A percentile compares a stretch with the other conserved stretches of the same genome.
These are phyloP conservation scores for Nyctanthes arbortristis DNA, from an alignment of 257 asterid species.

Conservation along the genomic window DNA sequence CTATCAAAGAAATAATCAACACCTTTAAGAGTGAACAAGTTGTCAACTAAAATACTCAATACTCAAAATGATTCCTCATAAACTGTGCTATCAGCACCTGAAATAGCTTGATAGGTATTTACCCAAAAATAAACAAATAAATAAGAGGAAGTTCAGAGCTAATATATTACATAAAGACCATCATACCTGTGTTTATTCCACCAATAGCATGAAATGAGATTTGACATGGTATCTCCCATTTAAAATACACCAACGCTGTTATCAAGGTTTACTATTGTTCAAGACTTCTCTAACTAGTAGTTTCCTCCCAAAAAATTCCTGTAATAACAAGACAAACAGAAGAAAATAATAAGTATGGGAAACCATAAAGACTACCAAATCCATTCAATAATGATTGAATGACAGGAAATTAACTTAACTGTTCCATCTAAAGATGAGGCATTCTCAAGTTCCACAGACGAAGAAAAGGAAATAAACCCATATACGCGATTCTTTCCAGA, in stretches of 20 bases:
- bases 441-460: neutral
- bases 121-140: too few species aligned
- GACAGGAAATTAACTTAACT: neutral
- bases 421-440: conserved; percentile 11
- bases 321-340: neutral
- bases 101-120: neutral
- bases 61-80: neutral
- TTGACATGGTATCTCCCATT: neutral
- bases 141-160: too few species aligned
- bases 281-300: conserved; percentile 17
- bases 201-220: neutral
- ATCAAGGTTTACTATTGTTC: neutral
- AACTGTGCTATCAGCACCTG: neutral
- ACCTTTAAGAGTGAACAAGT: too few species aligned
- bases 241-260: neutral
- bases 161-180: neutral
- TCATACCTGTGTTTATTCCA: neutral
- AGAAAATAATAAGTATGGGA: neutral
- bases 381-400: neutral
- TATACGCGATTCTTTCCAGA: conserved; percentile 1
- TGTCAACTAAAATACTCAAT: too few species aligned
- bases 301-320: conserved; percentile 9
- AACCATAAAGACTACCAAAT: neutral
- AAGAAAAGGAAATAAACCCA: conserved; percentile 3
- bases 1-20: too few species aligned